A percentile compares a stretch with the other conserved stretches of the same genome.
Conservation (phyloP, 176 grass and related monocot species). For the Oryza australiensis region DNA sequence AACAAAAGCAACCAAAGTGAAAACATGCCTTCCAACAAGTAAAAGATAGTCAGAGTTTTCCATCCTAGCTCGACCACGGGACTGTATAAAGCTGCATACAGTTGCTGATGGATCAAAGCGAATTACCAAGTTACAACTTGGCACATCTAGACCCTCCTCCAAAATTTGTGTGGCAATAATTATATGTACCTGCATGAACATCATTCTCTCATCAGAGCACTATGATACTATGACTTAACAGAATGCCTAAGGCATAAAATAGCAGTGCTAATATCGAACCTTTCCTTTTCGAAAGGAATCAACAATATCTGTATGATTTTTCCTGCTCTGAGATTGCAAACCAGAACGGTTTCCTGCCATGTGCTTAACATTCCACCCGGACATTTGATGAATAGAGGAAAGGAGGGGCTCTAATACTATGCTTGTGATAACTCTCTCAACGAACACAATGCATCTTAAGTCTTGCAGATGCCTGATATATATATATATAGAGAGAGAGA, state of each 20-base stretch:
- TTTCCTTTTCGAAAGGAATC: constrained; percentile 63
- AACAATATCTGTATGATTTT: constrained; percentile 62
- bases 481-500: neutral
- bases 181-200: constrained; percentile 67
- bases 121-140: constrained; percentile 75
- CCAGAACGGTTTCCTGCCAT: constrained; percentile 49
- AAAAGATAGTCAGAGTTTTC: constrained; percentile 71
- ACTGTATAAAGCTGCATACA: constrained; percentile 85
- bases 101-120: constrained; percentile 73
- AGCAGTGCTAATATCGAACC: constrained; percentile 30
- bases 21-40: constrained; percentile 55
- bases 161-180: constrained; percentile 79
- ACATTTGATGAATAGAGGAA: constrained; percentile 47
- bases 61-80: constrained; percentile 76
- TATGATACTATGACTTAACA: neutral
- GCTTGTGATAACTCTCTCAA: constrained; percentile 73
- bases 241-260: neutral
- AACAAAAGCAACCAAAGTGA: neutral
- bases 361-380: constrained; percentile 52
- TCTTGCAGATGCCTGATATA: constrained; percentile 58
- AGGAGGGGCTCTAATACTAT: constrained; percentile 60
- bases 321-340: constrained; percentile 49
- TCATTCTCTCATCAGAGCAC: constrained; percentile 13
- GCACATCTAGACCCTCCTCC: constrained; percentile 88
- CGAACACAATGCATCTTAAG: constrained; percentile 88